Percentiles rank a stretch among this genome's conserved stretches.
Evolutionary conservation across 345 rosid genomes (phyloP).

Genomic region (Aquilaria sinensis): DNA sequence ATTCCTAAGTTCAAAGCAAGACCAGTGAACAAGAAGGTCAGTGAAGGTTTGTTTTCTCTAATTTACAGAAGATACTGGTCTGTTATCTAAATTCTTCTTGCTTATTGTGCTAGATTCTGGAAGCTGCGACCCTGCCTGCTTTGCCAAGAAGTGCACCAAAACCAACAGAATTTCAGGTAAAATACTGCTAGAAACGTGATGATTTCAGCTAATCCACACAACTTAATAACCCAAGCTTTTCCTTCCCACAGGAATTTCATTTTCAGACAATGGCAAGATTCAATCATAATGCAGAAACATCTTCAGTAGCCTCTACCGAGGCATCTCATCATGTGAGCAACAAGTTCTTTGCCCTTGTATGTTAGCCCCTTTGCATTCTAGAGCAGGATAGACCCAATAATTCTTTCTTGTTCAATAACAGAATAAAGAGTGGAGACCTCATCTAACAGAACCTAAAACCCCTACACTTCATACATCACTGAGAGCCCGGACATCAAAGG

Average conservation of each 20-base stretch:
- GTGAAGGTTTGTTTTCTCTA: not conserved
- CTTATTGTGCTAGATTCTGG: conserved; percentile 52
- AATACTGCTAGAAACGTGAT: not conserved
- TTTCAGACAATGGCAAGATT: conserved; percentile 80
- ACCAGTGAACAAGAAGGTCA: conserved; percentile 92
- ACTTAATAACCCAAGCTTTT: not conserved
- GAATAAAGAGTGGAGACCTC: conserved; percentile 54
- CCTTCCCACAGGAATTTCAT: conserved; percentile 70
- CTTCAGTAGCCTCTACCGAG: conserved; percentile 76
- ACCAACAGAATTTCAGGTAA: conserved; percentile 81
- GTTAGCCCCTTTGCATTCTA: not conserved
- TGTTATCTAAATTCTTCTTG: not conserved
- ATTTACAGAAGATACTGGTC: not conserved
- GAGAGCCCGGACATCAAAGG: conserved; percentile 79
- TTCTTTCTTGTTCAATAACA: conserved; percentile 16
- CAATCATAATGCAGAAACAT: conserved; percentile 67
- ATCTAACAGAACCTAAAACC: conserved; percentile 73
- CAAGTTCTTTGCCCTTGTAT: conserved; percentile 1
- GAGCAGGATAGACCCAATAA: conserved; percentile 3
- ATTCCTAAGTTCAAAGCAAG: conserved; percentile 97
- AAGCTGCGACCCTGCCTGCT: conserved; percentile 57
- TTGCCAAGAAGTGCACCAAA: conserved; percentile 69
- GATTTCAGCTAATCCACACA: not conserved
- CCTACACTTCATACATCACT: conserved; percentile 78
- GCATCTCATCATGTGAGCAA: conserved; percentile 54